Evolutionary conservation across 2,329 filamentous ascomycete species (phyloP), one percentile per base, ranked within the genome.

Genomic region (Phialophora macrospora): DNA sequence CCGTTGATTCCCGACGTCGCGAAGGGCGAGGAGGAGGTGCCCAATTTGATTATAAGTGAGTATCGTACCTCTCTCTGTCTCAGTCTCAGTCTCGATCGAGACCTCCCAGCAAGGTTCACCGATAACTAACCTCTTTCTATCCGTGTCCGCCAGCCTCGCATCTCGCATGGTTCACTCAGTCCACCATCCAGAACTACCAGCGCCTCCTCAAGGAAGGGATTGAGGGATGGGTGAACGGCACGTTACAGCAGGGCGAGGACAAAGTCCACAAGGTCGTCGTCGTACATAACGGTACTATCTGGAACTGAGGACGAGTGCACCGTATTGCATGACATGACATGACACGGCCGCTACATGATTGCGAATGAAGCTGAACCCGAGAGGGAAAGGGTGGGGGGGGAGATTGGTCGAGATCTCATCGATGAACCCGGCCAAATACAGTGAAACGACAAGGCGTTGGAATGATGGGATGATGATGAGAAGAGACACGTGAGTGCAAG

Each of bases 121-220:
- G 6, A 30, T 20, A 20, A 17, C 52, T 20, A 9, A 28, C 38
- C 24, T 20, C 51, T 32, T 32, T 28, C 51, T 38, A 4, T 12
- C 26, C 30, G 22, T 52, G 11, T 12, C 48, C 22, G 2, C n/a
- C 41, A 68, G 66, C 78, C 55, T 83, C 83, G 20, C 84, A 87
- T 74, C 67, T 85, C 46, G 84, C 84, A 0, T 86, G 84, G 84
- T 81, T 80, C 68, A 79, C 82, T 0, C 76, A 79, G 55, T 78
- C 75, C 68, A 85, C 82, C 4, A 75, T 82, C 64, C 74, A 78
- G 52, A 84, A 81, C 46, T 78, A 84, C 49, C 76, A 77, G 12
- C 73, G 74, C 34, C 77, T 80, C 17, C 68, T 82, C 44, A 82
- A 79, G 69, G 73, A 76, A 41, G 84, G 82, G 34, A 75, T 85